A percentile compares a stretch with the other conserved stretches of the same genome.
Conservation (phyloP, 179 eudicot species). For the Corrigiola litoralis region DNA sequence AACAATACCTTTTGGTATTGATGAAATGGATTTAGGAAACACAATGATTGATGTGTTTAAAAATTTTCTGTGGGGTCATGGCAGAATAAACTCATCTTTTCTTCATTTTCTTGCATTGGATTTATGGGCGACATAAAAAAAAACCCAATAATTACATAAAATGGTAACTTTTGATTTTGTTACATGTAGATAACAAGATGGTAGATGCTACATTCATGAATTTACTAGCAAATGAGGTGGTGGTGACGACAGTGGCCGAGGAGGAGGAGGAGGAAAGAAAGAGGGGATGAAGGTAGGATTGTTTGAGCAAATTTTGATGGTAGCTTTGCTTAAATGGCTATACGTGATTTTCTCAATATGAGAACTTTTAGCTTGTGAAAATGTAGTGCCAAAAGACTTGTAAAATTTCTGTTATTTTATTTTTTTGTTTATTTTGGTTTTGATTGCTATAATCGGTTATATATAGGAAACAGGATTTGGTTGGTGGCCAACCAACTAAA, state of each 20-base stretch:
- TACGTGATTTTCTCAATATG: slow-evolving; percentile 14
- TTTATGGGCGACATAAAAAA: not conserved
- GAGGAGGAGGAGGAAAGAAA: slow-evolving; percentile 8
- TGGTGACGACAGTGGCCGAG: slow-evolving; percentile 8
- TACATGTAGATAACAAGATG: not conserved
- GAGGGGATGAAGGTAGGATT: slow-evolving; percentile 13
- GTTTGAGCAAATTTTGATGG: slow-evolving; percentile 1
- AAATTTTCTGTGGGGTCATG: slow-evolving; percentile 13
- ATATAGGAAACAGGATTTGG: not conserved
- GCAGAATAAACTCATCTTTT: not conserved
- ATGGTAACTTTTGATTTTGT: not conserved
- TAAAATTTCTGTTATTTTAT: not conserved
- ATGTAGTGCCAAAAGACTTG: not conserved
- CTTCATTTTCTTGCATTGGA: not conserved
- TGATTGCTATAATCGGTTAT: not conserved
- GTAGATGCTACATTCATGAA: not conserved
- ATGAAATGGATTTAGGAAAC: not conserved
- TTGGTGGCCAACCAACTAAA: too few relatives aligned
- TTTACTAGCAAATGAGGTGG: slow-evolving; percentile 1
- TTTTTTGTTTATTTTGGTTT: not conserved
- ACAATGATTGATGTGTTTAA: not conserved
- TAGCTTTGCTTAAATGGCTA: slow-evolving; percentile 18
- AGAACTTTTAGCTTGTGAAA: not conserved
- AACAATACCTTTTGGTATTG: not conserved
- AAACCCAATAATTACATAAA: not conserved